phyloP scores from a whole-genome alignment of 2,329 filamentous ascomycete genomes.

The Bipolaris gigantea region DNA sequence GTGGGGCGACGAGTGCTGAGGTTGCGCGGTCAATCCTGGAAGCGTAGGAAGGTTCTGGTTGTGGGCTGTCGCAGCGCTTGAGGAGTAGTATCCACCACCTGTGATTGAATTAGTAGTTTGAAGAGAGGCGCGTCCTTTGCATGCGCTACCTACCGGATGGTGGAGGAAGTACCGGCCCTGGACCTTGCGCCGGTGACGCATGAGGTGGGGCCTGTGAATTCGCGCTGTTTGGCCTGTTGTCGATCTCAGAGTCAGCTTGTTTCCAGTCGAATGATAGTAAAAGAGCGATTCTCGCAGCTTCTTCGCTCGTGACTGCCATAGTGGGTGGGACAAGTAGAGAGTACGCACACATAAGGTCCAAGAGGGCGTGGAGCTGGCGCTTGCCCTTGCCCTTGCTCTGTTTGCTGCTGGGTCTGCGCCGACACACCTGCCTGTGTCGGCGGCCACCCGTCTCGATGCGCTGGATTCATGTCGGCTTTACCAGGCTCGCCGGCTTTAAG shows the following conservation, averaged over 20 bases:
- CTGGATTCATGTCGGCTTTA: conserved; percentile 47
- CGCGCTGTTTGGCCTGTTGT: conserved; percentile 36
- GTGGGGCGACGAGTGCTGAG: conserved; percentile 48
- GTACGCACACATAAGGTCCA: conserved; percentile 42
- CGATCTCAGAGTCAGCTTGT: conserved; percentile 21
- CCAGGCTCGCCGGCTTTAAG: conserved; percentile 33
- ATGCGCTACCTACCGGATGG: conserved; percentile 41
- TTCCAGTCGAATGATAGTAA: conserved; percentile 14
- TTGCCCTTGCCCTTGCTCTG: conserved; percentile 40
- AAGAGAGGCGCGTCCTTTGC: conserved; percentile 8
- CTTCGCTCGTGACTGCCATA: conserved; percentile 21
- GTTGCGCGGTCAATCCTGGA: conserved; percentile 49
- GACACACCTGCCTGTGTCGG: conserved; percentile 51
- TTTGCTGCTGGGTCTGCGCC: conserved; percentile 49
- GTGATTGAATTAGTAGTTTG: conserved; percentile 20
- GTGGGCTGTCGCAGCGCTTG: conserved; percentile 38
- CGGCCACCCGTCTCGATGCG: conserved; percentile 47
- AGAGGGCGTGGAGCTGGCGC: conserved; percentile 39
- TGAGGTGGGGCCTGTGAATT: conserved; percentile 39
- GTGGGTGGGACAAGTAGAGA: conserved; percentile 5
- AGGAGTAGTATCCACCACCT: conserved; percentile 47
- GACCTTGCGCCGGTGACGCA: conserved; percentile 41
- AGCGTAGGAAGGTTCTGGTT: conserved; percentile 51
- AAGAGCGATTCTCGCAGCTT: conserved; percentile 16
- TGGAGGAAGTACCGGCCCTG: conserved; percentile 44